Percentiles rank a stretch among this genome's conserved stretches.
Conservation (phyloP, 192 early-diverging fungal genomes). For the Umbelopsis sp. region DNA sequence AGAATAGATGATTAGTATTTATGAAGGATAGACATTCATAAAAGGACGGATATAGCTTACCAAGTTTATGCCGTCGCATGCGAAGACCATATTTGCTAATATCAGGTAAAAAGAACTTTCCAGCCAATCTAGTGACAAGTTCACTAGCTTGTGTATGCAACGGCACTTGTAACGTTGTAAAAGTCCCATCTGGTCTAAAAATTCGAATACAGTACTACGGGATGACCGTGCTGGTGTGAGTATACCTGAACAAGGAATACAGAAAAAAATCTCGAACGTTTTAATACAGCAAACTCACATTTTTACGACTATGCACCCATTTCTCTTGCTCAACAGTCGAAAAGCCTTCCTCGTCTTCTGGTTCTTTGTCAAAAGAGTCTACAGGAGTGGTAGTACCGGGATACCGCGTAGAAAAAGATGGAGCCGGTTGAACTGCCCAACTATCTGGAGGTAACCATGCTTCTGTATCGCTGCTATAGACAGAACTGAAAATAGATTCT, state of each 20-base stretch:
- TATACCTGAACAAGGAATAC: constrained; percentile 33
- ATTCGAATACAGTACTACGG: constrained; percentile 69
- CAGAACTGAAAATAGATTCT: background rate
- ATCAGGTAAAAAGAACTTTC: constrained; percentile 84
- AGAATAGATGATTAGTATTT: background rate
- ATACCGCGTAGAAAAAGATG: background rate
- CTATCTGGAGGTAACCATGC: constrained; percentile 69
- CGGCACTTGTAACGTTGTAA: constrained; percentile 73
- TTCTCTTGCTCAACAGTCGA: constrained; percentile 21
- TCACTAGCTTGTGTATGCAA: constrained; percentile 74
- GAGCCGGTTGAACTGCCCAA: constrained; percentile 66
- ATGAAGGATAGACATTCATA: background rate
- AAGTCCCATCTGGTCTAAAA: constrained; percentile 79
- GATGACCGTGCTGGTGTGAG: constrained; percentile 17
- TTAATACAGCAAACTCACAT: constrained; percentile 18
- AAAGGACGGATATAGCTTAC: constrained; percentile 26
- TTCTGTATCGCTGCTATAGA: constrained; percentile 30
- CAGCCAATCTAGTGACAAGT: constrained; percentile 69
- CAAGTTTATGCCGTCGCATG: constrained; percentile 21
- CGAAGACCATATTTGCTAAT: constrained; percentile 41
- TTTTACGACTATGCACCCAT: constrained; percentile 22
- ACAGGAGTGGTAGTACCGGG: constrained; percentile 26
- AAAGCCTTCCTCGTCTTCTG: constrained; percentile 33
- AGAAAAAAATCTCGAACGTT: constrained; percentile 32
- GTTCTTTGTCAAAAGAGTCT: constrained; percentile 34